Percentiles rank a stretch among this genome's conserved stretches.
Conservation (phyloP, 805 yeast genomes). For the Metahyphopichia silvanorum region DNA sequence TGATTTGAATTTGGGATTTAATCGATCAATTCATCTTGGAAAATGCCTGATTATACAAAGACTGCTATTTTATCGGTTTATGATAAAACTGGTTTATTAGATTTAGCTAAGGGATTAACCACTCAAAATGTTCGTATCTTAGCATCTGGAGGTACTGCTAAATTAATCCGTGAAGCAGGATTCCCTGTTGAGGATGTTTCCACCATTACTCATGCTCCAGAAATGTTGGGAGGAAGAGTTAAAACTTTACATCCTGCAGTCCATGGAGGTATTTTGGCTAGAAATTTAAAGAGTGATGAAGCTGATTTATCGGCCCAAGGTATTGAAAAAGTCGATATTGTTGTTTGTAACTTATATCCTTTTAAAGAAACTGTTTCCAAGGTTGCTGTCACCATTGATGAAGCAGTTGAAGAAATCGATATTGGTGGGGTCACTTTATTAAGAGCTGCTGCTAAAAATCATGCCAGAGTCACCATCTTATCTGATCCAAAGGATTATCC, state of each 20-base stretch:
- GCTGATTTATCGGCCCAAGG: slow-evolving; percentile 83
- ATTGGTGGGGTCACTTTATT: slow-evolving; percentile 95
- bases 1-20: too few species aligned
- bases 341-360: slow-evolving; percentile 96
- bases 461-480: slow-evolving; percentile 89
- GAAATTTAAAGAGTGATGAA: slow-evolving; percentile 89
- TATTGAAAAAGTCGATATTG: slow-evolving; percentile 93
- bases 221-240: slow-evolving; percentile 98
- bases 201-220: slow-evolving; percentile 96
- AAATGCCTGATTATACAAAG: slow-evolving; percentile 48
- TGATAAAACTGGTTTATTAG: slow-evolving; percentile 94
- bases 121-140: slow-evolving; percentile 86
- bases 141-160: slow-evolving; percentile 98
- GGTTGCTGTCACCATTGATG: slow-evolving; percentile 90
- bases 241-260: slow-evolving; percentile 98
- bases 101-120: slow-evolving; percentile 91
- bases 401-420: slow-evolving; percentile 98
- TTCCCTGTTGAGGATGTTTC: slow-evolving; percentile 97
- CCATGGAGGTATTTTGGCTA: slow-evolving; percentile 95
- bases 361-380: slow-evolving; percentile 96
- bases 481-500: slow-evolving; percentile 95
- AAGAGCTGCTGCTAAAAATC: slow-evolving; percentile 99
- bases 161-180: slow-evolving; percentile 92
- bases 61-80: slow-evolving; percentile 97
- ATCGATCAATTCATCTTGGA: too few species aligned